Conservation (phyloP, 352 stramenopile genomes). For the Globisporangium abappressorium region DNA sequence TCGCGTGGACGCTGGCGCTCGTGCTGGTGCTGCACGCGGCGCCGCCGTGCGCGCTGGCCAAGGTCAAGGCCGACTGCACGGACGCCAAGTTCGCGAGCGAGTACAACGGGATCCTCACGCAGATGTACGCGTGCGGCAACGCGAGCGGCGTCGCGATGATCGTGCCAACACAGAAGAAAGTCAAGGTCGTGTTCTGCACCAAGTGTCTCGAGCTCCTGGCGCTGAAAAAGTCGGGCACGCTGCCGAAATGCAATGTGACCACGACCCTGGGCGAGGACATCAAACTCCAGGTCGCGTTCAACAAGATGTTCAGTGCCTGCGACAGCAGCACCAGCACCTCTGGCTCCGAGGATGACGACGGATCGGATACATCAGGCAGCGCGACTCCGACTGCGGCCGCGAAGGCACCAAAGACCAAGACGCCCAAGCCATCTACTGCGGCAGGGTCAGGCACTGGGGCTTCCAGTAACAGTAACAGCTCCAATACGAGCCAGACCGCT, state of each 20-base stretch:
- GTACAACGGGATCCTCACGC: background rate
- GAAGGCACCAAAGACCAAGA: background rate
- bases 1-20: background rate
- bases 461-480: background rate
- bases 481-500: background rate
- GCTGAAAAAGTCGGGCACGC: background rate
- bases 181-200: background rate
- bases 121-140: background rate
- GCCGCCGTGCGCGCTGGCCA: background rate
- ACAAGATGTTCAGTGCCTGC: background rate
- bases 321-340: background rate
- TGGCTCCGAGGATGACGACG: background rate
- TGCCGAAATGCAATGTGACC: background rate
- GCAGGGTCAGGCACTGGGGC: background rate
- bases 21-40: background rate
- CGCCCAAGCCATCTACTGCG: background rate
- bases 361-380: background rate
- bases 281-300: background rate
- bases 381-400: background rate
- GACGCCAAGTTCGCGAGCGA: background rate
- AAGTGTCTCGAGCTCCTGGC: background rate
- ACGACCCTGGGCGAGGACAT: background rate
- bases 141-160: background rate
- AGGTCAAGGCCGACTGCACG: background rate
- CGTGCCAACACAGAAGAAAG: background rate